A percentile compares a stretch with the other conserved stretches of the same genome.
These are phyloP conservation scores for Murraya paniculata DNA, from an alignment of 345 rosid species.

Conservation along the genomic window DNA sequence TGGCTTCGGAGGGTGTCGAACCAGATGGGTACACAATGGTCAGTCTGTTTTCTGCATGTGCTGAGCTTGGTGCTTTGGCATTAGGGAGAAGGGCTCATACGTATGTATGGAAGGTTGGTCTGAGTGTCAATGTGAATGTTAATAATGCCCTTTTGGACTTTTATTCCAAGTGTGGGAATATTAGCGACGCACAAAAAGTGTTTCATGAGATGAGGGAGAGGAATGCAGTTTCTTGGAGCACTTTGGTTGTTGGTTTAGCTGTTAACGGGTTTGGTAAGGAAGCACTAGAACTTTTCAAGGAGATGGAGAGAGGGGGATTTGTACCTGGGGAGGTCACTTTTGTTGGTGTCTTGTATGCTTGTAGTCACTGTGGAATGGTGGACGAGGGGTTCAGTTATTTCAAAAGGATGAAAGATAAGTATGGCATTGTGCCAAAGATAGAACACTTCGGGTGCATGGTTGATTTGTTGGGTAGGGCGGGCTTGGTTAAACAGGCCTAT, in stretches of 20 bases:
- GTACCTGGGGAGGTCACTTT: constrained; percentile 67
- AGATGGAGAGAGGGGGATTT: constrained; percentile 49
- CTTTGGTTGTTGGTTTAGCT: constrained; percentile 77
- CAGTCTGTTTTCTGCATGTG: constrained; percentile 71
- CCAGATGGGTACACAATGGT: constrained; percentile 89
- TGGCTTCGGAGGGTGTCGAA: constrained; percentile 47
- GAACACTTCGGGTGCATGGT: constrained; percentile 93
- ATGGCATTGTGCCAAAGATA: constrained; percentile 60
- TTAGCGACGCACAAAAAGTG: constrained; percentile 48
- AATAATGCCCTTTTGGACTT: constrained; percentile 73
- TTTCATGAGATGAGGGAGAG: constrained; percentile 57
- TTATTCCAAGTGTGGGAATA: constrained; percentile 67
- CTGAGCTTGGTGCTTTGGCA: constrained; percentile 70
- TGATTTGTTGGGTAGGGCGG: constrained; percentile 82
- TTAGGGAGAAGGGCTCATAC: constrained; percentile 71
- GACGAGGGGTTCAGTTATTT: constrained; percentile 69
- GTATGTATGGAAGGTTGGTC: constrained; percentile 51
- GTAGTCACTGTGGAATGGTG: constrained; percentile 91
- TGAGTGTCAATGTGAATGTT: constrained; percentile 45
- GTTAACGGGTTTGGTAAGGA: constrained; percentile 81
- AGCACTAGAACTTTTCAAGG: constrained; percentile 56
- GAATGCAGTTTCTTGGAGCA: constrained; percentile 77
- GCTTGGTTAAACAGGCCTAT: constrained; percentile 61
- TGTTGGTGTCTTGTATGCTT: constrained; percentile 78
- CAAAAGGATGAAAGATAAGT: constrained; percentile 56